These are phyloP conservation scores for Sordariomycetes sp. DNA, from an alignment of 2,329 filamentous ascomycete genomes.

Conservation along the genomic window DNA sequence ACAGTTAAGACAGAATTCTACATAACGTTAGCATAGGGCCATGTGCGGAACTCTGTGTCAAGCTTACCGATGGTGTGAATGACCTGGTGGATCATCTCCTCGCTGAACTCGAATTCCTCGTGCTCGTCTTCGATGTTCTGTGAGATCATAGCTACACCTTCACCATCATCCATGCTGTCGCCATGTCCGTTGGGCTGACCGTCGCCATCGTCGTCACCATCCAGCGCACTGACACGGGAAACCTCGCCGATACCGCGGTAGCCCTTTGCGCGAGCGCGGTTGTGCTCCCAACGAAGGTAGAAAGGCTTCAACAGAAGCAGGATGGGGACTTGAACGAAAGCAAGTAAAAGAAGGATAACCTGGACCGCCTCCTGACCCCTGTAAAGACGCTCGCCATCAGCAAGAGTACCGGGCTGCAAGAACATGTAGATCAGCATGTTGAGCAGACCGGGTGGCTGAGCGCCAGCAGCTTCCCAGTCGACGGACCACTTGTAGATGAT, in stretches of 20 bases:
- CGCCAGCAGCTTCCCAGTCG: conserved; percentile 61
- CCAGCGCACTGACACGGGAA: conserved; percentile 78
- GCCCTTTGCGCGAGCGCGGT: conserved; percentile 74
- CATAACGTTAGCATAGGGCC: conserved; percentile 16
- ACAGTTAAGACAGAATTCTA: conserved; percentile 98
- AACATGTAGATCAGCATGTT: conserved; percentile 99
- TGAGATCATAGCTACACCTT: conserved; percentile 80
- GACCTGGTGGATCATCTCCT: conserved; percentile 97
- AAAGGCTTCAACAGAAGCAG: conserved; percentile 92
- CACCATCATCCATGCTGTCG: conserved; percentile 56
- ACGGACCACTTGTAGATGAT: conserved; percentile 97
- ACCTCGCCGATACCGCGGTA: conserved; percentile 91
- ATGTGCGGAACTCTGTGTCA: conserved; percentile 71
- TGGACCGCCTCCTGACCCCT: conserved; percentile 69
- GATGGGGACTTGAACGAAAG: conserved; percentile 78
- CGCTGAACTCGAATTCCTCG: conserved; percentile 94
- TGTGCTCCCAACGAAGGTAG: conserved; percentile 90
- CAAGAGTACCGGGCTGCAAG: conserved; percentile 65
- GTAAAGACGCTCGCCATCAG: conserved; percentile 61
- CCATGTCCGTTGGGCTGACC: conserved; percentile 46
- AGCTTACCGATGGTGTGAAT: conserved; percentile 93
- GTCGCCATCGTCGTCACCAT: conserved; percentile 72
- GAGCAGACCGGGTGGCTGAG: conserved; percentile 73
- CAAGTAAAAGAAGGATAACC: conserved; percentile 68
- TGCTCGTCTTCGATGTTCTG: conserved; percentile 80